A percentile compares a stretch with the other conserved stretches of the same genome.
Conservation (phyloP, 2,329 filamentous ascomycete species). For the Akanthomyces dipterigenus region DNA sequence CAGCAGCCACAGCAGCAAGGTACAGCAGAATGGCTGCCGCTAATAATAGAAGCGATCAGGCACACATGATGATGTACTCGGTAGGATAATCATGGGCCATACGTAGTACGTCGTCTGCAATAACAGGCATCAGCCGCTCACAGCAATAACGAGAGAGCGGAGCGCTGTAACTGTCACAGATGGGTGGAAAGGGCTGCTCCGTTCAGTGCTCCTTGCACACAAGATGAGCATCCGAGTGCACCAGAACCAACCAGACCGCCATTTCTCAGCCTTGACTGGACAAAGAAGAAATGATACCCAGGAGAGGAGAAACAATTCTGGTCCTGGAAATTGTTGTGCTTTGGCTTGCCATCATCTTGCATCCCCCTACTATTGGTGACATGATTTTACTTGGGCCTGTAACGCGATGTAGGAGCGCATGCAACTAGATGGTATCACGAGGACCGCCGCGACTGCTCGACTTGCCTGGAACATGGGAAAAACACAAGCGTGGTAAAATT, state of each 20-base stretch:
- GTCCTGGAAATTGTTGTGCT: not conserved
- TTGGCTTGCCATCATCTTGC: not conserved
- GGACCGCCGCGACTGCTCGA: not conserved
- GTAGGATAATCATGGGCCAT: no score
- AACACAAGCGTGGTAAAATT: no score
- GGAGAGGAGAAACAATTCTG: not conserved
- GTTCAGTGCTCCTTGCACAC: not conserved
- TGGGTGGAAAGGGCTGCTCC: not conserved
- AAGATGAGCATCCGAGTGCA: not conserved
- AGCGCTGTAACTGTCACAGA: not conserved
- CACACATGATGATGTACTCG: not conserved
- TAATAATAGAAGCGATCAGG: not conserved
- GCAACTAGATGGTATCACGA: not conserved
- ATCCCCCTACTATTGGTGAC: not conserved
- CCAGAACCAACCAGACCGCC: not conserved
- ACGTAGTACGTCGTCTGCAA: no score
- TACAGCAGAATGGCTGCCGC: not conserved
- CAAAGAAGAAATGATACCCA: not conserved
- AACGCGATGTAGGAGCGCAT: not conserved
- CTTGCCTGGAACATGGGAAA: no score
- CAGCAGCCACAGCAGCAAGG: slow-evolving; percentile 3
- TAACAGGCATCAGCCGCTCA: no score
- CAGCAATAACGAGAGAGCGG: not conserved
- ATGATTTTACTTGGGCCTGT: not conserved
- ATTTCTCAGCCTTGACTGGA: not conserved